phyloP scores from a whole-genome alignment of 2,329 filamentous ascomycete genomes.

The Aspergillus sp. region DNA sequence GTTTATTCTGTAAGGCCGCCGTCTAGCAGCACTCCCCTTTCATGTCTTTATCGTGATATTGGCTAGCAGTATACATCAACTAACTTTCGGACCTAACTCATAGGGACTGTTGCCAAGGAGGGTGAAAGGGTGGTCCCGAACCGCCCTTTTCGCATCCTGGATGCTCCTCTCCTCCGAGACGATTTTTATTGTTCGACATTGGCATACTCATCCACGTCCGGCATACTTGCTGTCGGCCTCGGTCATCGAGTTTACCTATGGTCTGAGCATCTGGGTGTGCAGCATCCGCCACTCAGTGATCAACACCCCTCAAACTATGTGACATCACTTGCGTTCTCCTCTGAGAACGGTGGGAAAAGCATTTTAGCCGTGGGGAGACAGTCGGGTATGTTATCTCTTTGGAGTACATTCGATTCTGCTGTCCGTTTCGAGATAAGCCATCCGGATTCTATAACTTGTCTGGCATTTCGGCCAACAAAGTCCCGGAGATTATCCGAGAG shows the following conservation, averaged over 20 bases:
- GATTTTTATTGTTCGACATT: constrained; percentile 95
- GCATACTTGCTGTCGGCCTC: constrained; percentile 81
- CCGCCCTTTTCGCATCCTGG: constrained; percentile 81
- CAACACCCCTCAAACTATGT: constrained; percentile 57
- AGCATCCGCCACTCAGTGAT: constrained; percentile 59
- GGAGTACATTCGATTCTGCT: constrained; percentile 67
- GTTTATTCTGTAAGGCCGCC: neutral
- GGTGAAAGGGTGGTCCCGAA: constrained; percentile 59
- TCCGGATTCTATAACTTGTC: constrained; percentile 71
- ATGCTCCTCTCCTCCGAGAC: constrained; percentile 84
- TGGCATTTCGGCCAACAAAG: constrained; percentile 74
- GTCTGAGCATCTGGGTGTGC: constrained; percentile 74
- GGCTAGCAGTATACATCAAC: neutral
- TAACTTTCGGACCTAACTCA: neutral
- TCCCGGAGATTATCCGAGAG: constrained; percentile 54
- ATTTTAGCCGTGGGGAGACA: constrained; percentile 85
- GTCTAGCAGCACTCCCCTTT: neutral
- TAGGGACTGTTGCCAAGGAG: constrained; percentile 27
- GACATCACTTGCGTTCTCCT: constrained; percentile 90
- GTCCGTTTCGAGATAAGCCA: constrained; percentile 76
- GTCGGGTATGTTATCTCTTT: constrained; percentile 72
- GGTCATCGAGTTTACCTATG: constrained; percentile 80
- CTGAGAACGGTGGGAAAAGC: constrained; percentile 68
- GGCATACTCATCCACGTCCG: constrained; percentile 74
- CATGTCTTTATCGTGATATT: too few relatives aligned